Evolutionary conservation across 257 asterid species (phyloP).

Genomic region (Phtheirospermum japonicum): DNA sequence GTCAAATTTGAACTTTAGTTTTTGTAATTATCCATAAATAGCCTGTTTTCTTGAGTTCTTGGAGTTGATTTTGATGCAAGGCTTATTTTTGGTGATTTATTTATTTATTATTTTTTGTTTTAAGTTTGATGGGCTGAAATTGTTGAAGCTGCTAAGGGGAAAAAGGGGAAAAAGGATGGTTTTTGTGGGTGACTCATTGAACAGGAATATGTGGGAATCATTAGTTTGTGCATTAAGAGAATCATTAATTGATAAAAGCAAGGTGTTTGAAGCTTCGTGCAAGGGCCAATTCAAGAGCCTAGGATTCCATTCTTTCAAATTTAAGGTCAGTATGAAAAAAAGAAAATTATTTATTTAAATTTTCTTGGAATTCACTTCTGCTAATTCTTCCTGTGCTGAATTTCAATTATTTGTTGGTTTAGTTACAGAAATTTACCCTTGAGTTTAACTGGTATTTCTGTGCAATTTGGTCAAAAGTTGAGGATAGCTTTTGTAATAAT

Average conservation of each 20-base stretch:
- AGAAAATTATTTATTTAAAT: not conserved
- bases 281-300: slow-evolving; percentile 42
- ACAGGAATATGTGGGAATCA: slow-evolving; percentile 75
- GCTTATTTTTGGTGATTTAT: not conserved
- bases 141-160: slow-evolving; percentile 48
- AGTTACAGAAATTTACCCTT: too few relatives aligned
- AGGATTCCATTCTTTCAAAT: slow-evolving; percentile 51
- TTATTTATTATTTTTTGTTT: not conserved
- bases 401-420: too few relatives aligned
- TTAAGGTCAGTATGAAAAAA: slow-evolving; percentile 30
- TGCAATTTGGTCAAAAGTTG: not conserved
- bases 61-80: not conserved
- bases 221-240: slow-evolving; percentile 49
- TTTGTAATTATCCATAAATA: not conserved
- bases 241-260: slow-evolving; percentile 38
- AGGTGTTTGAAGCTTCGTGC: slow-evolving; percentile 42
- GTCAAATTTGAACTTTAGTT: not conserved
- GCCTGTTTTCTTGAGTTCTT: not conserved
- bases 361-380: too few relatives aligned
- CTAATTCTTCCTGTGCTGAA: too few relatives aligned
- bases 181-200: slow-evolving; percentile 69
- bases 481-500: too few relatives aligned
- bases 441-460: not conserved
- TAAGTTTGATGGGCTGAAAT: slow-evolving; percentile 53
- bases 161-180: slow-evolving; percentile 58